Percentiles rank a stretch among this genome's conserved stretches.
Conservation (phyloP, 352 stramenopile genomes). For the Phytopythium litorale region DNA sequence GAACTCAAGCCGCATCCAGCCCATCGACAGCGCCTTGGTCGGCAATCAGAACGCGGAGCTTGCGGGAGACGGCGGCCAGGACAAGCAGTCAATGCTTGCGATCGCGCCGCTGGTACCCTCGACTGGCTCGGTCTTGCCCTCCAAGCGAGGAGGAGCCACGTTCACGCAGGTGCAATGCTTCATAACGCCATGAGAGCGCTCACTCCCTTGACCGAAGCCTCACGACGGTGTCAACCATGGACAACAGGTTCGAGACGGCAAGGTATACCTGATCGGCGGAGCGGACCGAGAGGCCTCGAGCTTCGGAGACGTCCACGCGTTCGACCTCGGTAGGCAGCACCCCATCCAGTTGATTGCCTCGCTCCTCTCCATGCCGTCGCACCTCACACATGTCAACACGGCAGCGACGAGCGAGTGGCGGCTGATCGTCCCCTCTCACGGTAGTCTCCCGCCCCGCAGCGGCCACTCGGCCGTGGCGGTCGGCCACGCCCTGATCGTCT, state of each 20-base stretch:
- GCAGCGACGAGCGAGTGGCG: slow-evolving; percentile 21
- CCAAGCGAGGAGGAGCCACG: slow-evolving; percentile 41
- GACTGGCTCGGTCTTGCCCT: slow-evolving; percentile 12
- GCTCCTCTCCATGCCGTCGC: not conserved
- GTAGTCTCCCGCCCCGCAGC: slow-evolving; percentile 39
- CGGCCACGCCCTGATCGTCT: slow-evolving; percentile 41
- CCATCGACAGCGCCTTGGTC: slow-evolving; percentile 2
- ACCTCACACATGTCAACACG: not conserved
- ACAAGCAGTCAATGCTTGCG: not conserved
- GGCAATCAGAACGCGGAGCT: not conserved
- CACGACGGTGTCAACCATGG: not conserved
- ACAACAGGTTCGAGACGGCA: slow-evolving; percentile 6
- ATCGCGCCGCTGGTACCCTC: slow-evolving; percentile 6
- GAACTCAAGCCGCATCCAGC: not conserved
- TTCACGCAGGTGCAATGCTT: slow-evolving; percentile 35
- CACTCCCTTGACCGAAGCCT: not conserved
- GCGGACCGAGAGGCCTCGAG: slow-evolving; percentile 47
- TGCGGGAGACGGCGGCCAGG: not conserved
- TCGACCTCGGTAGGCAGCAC: slow-evolving; percentile 39
- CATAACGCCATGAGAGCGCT: not conserved
- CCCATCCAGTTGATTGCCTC: not conserved
- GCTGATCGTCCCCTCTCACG: slow-evolving; percentile 11
- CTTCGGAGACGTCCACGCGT: slow-evolving; percentile 48
- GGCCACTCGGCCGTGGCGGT: slow-evolving; percentile 56
- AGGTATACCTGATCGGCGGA: slow-evolving; percentile 60